Evolutionary conservation across 192 early-diverging fungal genomes (phyloP).

Genomic region (Diversispora eburnea): DNA sequence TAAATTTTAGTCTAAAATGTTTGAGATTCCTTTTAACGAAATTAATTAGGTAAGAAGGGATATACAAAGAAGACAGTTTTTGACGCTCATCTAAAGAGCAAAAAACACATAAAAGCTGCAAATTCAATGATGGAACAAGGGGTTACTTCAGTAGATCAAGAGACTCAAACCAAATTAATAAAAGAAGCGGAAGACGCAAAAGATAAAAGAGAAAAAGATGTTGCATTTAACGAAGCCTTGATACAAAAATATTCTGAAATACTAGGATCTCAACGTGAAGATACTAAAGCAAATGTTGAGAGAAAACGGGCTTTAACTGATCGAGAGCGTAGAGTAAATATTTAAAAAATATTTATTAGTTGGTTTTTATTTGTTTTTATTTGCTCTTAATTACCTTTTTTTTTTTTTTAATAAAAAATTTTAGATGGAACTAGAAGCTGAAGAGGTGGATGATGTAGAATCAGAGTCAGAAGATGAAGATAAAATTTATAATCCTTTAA

Average conservation of each 20-base stretch:
- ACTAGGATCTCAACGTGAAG: constrained; percentile 57
- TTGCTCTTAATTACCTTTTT: not conserved
- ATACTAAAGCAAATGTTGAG: constrained; percentile 84
- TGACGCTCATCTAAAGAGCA: constrained; percentile 80
- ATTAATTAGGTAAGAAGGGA: constrained; percentile 57
- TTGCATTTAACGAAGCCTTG: constrained; percentile 60
- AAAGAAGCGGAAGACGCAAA: constrained; percentile 38
- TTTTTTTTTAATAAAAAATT: constrained; percentile 15
- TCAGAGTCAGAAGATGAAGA: constrained; percentile 76
- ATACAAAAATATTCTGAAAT: constrained; percentile 59
- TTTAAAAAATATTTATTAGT: not conserved
- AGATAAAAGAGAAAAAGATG: constrained; percentile 52
- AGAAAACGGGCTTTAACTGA: constrained; percentile 90
- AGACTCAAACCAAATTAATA: constrained; percentile 31
- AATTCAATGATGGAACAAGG: constrained; percentile 42
- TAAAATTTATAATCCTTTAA: constrained; percentile 95
- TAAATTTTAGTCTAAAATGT: constrained; percentile 1
- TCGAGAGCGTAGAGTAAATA: constrained; percentile 67
- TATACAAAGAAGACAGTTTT: constrained; percentile 85
- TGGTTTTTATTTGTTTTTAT: not conserved
- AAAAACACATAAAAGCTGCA: constrained; percentile 87
- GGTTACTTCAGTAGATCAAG: constrained; percentile 25
- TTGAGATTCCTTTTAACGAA: not conserved
- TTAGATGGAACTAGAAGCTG: constrained; percentile 66
- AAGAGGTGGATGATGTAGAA: constrained; percentile 61